Conservation (phyloP, 2,329 filamentous ascomycete genomes). For the Pseudocercospora musae region DNA sequence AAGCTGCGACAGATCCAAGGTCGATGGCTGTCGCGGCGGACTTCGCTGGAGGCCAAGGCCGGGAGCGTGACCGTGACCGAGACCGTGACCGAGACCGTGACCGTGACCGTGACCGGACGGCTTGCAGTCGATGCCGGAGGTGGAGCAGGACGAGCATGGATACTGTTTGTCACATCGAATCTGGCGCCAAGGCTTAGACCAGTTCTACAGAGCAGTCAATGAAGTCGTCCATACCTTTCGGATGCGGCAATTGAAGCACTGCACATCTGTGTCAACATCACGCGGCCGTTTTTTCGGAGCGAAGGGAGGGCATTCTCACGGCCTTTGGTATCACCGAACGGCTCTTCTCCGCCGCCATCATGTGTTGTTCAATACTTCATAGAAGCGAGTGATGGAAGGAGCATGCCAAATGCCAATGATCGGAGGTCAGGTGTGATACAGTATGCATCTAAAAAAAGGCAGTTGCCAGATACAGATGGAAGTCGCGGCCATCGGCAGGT, state of each 20-base stretch:
- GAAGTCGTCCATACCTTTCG: too few species aligned
- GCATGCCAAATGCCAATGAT: not conserved
- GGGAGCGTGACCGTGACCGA: too few species aligned
- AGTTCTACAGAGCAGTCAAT: too few species aligned
- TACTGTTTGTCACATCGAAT: conserved; percentile 15
- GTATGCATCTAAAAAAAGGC: too few species aligned
- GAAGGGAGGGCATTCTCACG: not conserved
- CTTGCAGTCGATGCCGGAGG: conserved; percentile 13
- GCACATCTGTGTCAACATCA: not conserved
- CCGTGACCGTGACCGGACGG: conserved; percentile 1
- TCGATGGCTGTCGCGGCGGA: not conserved
- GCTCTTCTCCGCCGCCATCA: not conserved
- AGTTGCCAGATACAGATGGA: too few species aligned
- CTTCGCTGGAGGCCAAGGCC: not conserved
- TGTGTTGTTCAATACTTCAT: too few species aligned
- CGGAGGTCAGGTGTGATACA: too few species aligned
- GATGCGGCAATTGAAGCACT: not conserved
- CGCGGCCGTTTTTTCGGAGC: not conserved
- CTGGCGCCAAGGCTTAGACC: not conserved
- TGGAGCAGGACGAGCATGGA: conserved; percentile 14
- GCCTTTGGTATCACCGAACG: not conserved
- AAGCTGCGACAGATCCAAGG: not conserved
- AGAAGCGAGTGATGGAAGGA: not conserved
- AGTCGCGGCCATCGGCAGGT: too few species aligned
- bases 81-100: too few species aligned